Base-by-base conservation (phyloP, 371 early-diverging fungal genomes). In the Mucor plumbeus region DNA sequence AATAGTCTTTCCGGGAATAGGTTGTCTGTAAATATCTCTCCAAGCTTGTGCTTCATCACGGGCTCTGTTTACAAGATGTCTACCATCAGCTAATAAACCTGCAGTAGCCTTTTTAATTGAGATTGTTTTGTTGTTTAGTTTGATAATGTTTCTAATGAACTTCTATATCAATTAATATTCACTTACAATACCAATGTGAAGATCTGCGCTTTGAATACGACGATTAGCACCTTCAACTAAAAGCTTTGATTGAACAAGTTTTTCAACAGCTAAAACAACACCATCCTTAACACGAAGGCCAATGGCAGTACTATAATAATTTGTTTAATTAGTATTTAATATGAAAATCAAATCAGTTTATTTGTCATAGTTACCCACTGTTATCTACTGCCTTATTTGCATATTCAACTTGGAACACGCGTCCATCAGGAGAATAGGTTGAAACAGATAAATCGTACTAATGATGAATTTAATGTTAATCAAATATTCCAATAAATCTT, bases 391-490 rank as follows among this genome's bases (percentile, higher is more conserved):
- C 99, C 81, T 99, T 98, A 64, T 87, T 81, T 56, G 99, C 99
- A 77, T 99, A 99, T 84, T 99, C 99, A 53, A 97, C 94, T 82
- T 99, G 99, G 82, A 98, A 99, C 66, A 99, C 92, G 67, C 98
- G 90, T 65, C 99, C 99, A 79, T 99, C 99, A 56, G 99, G 98
- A 44, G 99, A 97, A 78, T 98, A 99, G 26, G 99, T 99, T 70
- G 96, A 93, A 47, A 96, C 94, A 36, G 97, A 94, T 66, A 97
- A 86, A 85, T 99, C 99, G 79, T 99, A 99, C 96, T 95, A 84
- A 58, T 63, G 39, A 17, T 17, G 31, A 19, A 44, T 31, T 11
- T 44, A 7, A 38, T 41, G 50, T 19, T 61, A 33, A 10, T 40
- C 38, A 57, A 38, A 9, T 11, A 34, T 33, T 31, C 26, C 26